Conservation (phyloP, 768 basidiomycete genomes). For the Dictyophora rubrovolvata region DNA sequence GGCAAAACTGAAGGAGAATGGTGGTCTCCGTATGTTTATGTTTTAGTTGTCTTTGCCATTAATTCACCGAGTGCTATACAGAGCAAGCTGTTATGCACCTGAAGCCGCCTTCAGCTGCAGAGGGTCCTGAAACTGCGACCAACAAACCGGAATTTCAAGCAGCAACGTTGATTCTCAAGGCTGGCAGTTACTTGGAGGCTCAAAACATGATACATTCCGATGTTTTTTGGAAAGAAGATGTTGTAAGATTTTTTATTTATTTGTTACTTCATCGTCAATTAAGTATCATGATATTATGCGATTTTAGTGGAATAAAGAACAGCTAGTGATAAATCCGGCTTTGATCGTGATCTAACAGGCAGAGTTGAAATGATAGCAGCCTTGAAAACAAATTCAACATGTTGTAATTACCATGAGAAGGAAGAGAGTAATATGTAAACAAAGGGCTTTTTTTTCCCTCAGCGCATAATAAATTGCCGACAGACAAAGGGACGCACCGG, state of each 20-base stretch:
- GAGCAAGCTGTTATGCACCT: background rate
- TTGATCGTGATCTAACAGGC: background rate
- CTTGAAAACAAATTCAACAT: no score
- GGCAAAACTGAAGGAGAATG: background rate
- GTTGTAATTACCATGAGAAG: no score
- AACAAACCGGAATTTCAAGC: background rate
- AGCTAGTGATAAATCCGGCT: background rate
- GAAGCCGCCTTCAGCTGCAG: background rate
- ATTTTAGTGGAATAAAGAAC: background rate
- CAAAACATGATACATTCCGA: background rate
- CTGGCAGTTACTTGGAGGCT: background rate
- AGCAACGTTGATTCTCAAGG: background rate
- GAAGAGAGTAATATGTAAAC: no score
- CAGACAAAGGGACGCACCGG: no score
- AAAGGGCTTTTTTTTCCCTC: no score
- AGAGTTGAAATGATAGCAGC: background rate
- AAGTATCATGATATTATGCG: background rate
- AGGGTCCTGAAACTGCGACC: background rate
- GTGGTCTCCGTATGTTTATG: background rate
- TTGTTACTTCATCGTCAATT: no score
- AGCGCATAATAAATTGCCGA: no score
- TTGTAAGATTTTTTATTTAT: background rate
- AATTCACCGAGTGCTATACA: background rate
- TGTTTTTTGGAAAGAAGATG: background rate
- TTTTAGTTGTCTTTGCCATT: background rate